These are phyloP conservation scores for Graphiopsis chlorocephala DNA, from an alignment of 2,329 filamentous ascomycete species.

Conservation along the genomic window DNA sequence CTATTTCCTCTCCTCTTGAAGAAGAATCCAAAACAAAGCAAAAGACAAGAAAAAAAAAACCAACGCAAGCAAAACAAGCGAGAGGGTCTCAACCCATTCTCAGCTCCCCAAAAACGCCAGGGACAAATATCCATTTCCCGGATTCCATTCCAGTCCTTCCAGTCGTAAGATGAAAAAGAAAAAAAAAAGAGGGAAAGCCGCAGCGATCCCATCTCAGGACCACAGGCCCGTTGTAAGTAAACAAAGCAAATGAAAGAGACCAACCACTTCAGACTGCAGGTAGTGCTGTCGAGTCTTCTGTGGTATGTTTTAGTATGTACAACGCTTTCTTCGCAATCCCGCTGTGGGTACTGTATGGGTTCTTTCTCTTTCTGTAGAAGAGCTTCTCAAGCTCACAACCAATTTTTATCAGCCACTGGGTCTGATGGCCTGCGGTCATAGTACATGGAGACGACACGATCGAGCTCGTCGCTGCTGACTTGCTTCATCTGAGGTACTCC, in stretches of 20 bases:
- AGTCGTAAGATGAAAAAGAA: not conserved
- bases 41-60: not conserved
- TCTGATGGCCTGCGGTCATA: constrained; percentile 4
- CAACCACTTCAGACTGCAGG: not conserved
- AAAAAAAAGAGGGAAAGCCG: not conserved
- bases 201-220: not conserved
- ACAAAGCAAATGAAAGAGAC: not conserved
- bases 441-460: constrained; percentile 14
- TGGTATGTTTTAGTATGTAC: not conserved
- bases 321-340: constrained; percentile 13
- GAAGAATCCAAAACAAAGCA: not conserved
- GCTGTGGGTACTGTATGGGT: constrained; percentile 12
- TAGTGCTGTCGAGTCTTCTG: not conserved
- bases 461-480: constrained; percentile 6
- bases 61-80: not conserved
- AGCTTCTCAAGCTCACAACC: constrained; percentile 2
- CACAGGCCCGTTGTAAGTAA: not conserved
- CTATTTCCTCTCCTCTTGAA: not conserved
- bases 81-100: not conserved
- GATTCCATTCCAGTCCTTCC: not conserved
- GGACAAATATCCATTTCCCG: not conserved
- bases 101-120: not conserved
- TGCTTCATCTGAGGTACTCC: not conserved
- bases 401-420: constrained; percentile 1
- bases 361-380: not conserved